These are phyloP conservation scores for Fusarium sp. DNA, from an alignment of 2,329 filamentous ascomycete genomes.

Conservation along the genomic window DNA sequence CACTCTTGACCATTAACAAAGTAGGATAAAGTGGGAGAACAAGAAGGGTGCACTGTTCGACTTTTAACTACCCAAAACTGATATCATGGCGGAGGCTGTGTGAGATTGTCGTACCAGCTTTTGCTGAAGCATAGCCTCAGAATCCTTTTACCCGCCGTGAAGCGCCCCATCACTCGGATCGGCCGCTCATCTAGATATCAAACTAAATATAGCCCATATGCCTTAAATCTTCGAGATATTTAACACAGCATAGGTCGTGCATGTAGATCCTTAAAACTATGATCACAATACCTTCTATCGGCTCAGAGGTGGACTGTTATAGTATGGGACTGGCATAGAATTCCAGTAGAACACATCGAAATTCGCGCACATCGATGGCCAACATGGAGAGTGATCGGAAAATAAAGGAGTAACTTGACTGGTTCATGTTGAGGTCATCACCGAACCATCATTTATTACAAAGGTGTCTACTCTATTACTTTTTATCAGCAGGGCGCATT, in stretches of 20 bases:
- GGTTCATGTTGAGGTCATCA: conserved; percentile 26
- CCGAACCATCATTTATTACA: conserved; percentile 24
- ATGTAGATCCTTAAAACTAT: background rate
- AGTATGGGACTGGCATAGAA: too few relatives aligned
- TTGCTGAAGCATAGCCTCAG: background rate
- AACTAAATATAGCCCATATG: background rate
- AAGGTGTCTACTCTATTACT: conserved; percentile 31
- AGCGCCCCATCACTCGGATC: background rate
- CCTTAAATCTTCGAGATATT: background rate
- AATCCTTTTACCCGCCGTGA: background rate
- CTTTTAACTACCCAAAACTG: background rate
- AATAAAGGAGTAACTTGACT: background rate
- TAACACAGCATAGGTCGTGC: background rate
- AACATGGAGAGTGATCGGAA: background rate
- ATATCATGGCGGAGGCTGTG: background rate
- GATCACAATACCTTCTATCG: too few relatives aligned
- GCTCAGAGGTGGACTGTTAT: too few relatives aligned
- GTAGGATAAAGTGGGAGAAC: background rate
- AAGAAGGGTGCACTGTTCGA: background rate
- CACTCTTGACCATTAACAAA: background rate
- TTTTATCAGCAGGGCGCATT: conserved; percentile 20
- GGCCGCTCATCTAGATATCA: background rate
- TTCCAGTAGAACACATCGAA: too few relatives aligned
- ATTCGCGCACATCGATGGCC: too few relatives aligned
- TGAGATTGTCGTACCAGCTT: background rate